Conservation (phyloP, 768 basidiomycete species). For the Leccinum subgranulosum region DNA sequence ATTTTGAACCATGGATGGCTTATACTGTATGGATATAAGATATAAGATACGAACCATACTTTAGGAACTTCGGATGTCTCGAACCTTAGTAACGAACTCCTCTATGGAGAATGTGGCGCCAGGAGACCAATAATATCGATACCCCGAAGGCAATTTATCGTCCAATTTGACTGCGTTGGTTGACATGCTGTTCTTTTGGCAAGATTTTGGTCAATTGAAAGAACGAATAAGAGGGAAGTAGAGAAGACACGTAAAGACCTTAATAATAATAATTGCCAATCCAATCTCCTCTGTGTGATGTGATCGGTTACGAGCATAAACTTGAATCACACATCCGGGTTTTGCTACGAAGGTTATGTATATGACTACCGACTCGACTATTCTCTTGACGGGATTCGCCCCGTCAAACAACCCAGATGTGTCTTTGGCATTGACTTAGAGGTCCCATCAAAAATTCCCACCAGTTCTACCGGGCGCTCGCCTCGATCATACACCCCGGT, state of each 20-base stretch:
- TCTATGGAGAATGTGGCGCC: conserved; percentile 41
- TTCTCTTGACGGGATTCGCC: not conserved
- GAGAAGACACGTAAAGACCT: not conserved
- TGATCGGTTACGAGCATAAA: conserved; percentile 4
- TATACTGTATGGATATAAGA: conserved; percentile 44
- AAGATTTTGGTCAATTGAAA: not conserved
- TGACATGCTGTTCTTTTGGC: conserved; percentile 8
- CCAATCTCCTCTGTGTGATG: not conserved
- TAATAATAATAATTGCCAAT: not conserved
- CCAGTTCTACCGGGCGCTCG: not conserved
- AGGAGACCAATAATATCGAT: conserved; percentile 54
- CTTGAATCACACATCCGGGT: not conserved
- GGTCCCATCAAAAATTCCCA: not conserved
- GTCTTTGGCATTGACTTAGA: not conserved
- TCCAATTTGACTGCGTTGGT: conserved; percentile 26
- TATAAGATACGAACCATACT: not conserved
- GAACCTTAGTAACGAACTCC: conserved; percentile 56
- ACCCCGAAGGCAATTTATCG: conserved; percentile 38
- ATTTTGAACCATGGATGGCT: conserved; percentile 75
- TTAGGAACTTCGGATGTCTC: conserved; percentile 10
- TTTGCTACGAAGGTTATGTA: not conserved
- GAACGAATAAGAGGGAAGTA: not conserved
- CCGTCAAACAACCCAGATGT: not conserved
- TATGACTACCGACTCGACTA: not conserved
- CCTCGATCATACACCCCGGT: not conserved